Evolutionary conservation across 1,284 basidiomycete genomes (phyloP).

Genomic region (Sanghuangporus baumii): DNA sequence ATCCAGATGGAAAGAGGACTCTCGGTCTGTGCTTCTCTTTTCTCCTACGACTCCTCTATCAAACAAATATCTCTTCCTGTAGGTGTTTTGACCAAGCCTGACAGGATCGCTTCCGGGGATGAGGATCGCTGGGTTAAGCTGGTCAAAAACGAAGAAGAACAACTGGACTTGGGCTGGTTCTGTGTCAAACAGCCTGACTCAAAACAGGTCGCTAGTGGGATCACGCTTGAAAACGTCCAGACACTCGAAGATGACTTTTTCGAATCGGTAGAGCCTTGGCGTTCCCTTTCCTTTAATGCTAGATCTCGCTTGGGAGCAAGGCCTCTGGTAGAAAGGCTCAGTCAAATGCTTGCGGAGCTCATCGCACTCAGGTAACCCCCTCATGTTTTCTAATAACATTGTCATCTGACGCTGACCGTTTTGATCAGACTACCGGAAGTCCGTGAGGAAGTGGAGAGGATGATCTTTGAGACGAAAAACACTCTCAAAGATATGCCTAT

Average conservation of each 20-base stretch:
- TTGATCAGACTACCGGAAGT: slow-evolving; percentile 54
- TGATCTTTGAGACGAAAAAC: slow-evolving; percentile 35
- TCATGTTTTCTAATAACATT: not conserved
- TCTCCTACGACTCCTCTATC: not conserved
- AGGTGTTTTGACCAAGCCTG: slow-evolving; percentile 80
- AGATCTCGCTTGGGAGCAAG: slow-evolving; percentile 49
- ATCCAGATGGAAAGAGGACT: slow-evolving; percentile 57
- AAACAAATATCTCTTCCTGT: not conserved
- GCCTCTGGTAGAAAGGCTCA: slow-evolving; percentile 50
- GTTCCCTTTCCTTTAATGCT: slow-evolving; percentile 38
- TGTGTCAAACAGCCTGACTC: slow-evolving; percentile 64
- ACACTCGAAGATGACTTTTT: slow-evolving; percentile 65
- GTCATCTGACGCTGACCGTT: not conserved
- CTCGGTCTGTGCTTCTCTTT: slow-evolving; percentile 45
- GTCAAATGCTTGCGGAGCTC: slow-evolving; percentile 48
- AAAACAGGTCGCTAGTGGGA: slow-evolving; percentile 29
- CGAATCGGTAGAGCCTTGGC: slow-evolving; percentile 49
- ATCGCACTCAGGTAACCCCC: slow-evolving; percentile 46
- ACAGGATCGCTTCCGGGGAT: slow-evolving; percentile 61
- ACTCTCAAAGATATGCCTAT: slow-evolving; percentile 39
- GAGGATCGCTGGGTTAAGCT: slow-evolving; percentile 55
- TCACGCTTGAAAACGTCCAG: slow-evolving; percentile 57
- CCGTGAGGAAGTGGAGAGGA: slow-evolving; percentile 41
- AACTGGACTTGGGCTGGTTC: slow-evolving; percentile 62
- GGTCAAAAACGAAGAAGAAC: slow-evolving; percentile 50